These are phyloP conservation scores for Plasmodium fragile DNA, from an alignment of 169 alveolate species.

Conservation along the genomic window DNA sequence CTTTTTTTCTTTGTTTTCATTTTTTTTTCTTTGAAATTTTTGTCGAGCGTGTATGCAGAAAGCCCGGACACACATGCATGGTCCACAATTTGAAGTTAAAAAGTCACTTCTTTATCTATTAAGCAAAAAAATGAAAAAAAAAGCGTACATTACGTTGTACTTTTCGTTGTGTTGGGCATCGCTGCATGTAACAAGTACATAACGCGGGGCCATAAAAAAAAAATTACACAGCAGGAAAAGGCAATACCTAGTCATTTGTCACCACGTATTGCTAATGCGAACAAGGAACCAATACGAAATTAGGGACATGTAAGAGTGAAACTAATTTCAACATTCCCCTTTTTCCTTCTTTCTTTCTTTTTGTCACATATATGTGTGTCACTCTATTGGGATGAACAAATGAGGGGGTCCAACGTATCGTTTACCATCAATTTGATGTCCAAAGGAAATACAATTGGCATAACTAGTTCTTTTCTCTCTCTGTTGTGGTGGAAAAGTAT, in stretches of 20 bases:
- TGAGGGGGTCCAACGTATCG: neutral
- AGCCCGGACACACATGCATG: neutral
- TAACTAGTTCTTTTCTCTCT: neutral
- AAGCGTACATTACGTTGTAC: neutral
- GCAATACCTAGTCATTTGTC: neutral
- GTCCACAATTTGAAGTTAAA: neutral
- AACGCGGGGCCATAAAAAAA: neutral
- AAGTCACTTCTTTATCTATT: neutral
- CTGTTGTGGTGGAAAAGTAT: neutral
- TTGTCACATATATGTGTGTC: neutral
- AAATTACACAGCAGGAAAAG: neutral
- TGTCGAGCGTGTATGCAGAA: neutral
- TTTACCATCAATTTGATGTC: neutral
- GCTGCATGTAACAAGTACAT: slow-evolving; percentile 1
- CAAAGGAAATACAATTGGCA: neutral
- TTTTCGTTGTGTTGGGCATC: neutral
- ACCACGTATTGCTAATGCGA: neutral
- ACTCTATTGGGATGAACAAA: neutral
- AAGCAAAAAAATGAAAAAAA: slow-evolving; percentile 9
- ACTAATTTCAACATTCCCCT: neutral
- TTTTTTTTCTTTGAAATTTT: neutral
- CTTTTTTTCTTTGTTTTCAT: neutral
- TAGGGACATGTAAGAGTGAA: neutral
- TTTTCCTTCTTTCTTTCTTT: neutral
- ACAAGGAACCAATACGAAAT: neutral